Evolutionary conservation across 1,139 yeast species (phyloP).

Genomic region (Arxiozyma slooffiae): DNA sequence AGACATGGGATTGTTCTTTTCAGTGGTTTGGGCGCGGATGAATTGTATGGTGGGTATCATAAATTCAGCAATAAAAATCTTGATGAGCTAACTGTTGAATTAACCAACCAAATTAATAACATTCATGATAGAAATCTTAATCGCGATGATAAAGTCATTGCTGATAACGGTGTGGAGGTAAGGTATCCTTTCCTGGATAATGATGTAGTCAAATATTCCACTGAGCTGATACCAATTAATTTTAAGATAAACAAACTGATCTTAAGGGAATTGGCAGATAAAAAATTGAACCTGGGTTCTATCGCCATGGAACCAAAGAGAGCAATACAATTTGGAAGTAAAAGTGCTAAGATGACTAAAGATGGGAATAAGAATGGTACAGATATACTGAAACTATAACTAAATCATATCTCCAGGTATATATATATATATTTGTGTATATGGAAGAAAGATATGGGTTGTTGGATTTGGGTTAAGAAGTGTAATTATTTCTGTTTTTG

Average conservation of each 20-base stretch:
- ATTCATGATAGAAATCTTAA: constrained; percentile 75
- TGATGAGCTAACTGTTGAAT: constrained; percentile 40
- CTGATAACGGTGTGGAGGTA: constrained; percentile 81
- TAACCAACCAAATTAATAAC: constrained; percentile 59
- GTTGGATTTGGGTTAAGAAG: neutral
- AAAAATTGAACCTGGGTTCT: constrained; percentile 39
- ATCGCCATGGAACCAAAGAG: constrained; percentile 75
- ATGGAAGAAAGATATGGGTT: neutral
- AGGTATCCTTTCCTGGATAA: constrained; percentile 82
- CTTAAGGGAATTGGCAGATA: constrained; percentile 51
- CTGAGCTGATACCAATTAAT: constrained; percentile 41
- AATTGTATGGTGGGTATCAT: constrained; percentile 82
- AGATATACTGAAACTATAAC: constrained; percentile 19
- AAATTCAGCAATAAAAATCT: constrained; percentile 31
- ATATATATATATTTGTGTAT: neutral
- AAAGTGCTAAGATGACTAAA: constrained; percentile 71
- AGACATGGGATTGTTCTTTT: constrained; percentile 61
- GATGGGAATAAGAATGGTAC: constrained; percentile 34
- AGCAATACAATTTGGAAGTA: constrained; percentile 94
- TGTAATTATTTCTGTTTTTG: neutral
- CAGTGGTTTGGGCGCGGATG: constrained; percentile 98
- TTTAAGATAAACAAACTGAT: constrained; percentile 53
- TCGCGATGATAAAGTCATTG: constrained; percentile 81
- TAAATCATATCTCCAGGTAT: neutral
- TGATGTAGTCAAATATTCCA: constrained; percentile 45